Evolutionary conservation across 768 basidiomycete genomes (phyloP).

Genomic region (Russula ochroleuca): DNA sequence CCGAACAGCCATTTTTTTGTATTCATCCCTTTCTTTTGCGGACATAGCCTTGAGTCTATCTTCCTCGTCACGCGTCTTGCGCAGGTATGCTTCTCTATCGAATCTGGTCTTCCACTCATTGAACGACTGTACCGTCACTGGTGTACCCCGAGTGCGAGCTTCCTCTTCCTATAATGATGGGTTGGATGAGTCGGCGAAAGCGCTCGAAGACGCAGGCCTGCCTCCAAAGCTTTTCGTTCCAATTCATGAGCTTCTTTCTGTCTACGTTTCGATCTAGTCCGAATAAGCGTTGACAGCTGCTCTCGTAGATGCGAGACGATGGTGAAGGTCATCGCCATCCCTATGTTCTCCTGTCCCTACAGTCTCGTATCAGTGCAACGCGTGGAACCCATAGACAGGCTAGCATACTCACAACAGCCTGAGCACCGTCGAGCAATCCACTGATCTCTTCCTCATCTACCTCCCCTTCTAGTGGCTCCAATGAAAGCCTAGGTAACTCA

Average conservation of each 20-base stretch:
- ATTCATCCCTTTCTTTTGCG: conserved; percentile 83
- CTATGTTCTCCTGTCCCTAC: conserved; percentile 80
- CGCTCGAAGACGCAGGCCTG: conserved; percentile 32
- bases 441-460: conserved; percentile 56
- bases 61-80: conserved; percentile 68
- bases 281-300: conserved; percentile 60
- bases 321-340: conserved; percentile 98
- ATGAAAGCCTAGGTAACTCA: conserved; percentile 62
- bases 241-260: conserved; percentile 65
- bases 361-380: conserved; percentile 2
- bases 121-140: conserved; percentile 81
- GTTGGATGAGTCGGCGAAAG: conserved; percentile 8
- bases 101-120: conserved; percentile 76
- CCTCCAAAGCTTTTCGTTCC: conserved; percentile 73
- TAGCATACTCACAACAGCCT: conserved; percentile 47
- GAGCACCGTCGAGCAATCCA: conserved; percentile 52
- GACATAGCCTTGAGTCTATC: conserved; percentile 66
- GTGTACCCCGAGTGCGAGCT: conserved; percentile 84
- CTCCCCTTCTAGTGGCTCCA: conserved; percentile 58
- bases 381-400: neutral
- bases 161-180: conserved; percentile 65
- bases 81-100: conserved; percentile 58
- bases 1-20: conserved; percentile 56
- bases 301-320: conserved; percentile 83
- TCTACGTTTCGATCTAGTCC: conserved; percentile 50